Evolutionary conservation across 176 grass and related monocot genomes (phyloP).

Genomic region (Saccharum spontaneum): DNA sequence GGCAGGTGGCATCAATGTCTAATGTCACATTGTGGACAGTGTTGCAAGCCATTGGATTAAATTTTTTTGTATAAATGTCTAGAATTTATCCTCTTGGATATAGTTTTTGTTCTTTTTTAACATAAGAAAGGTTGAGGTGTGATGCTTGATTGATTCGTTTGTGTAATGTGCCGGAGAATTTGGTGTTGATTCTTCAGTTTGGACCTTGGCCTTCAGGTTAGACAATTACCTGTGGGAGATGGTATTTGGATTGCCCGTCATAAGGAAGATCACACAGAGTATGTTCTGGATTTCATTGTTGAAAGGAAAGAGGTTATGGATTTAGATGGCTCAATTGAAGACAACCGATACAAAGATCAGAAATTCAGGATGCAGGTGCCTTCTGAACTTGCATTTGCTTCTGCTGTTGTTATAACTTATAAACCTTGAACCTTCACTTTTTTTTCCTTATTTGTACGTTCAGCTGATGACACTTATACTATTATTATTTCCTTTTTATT

Average conservation of each 20-base stretch:
- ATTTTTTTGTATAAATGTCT: background rate
- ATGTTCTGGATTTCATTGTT: conserved; percentile 93
- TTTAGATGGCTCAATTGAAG: conserved; percentile 67
- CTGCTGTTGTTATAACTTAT: background rate
- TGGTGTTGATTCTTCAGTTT: conserved; percentile 33
- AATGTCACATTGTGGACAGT: background rate
- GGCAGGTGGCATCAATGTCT: background rate
- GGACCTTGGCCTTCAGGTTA: conserved; percentile 50
- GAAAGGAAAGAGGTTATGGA: conserved; percentile 86
- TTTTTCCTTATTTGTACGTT: background rate
- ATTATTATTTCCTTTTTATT: background rate
- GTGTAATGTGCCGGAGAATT: conserved; percentile 6
- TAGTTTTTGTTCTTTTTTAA: background rate
- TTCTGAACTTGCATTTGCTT: conserved; percentile 23
- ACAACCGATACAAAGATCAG: conserved; percentile 92
- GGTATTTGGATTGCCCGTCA: conserved; percentile 76
- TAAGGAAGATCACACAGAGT: conserved; percentile 57
- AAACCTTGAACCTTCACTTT: conserved; percentile 1
- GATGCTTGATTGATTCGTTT: conserved; percentile 26
- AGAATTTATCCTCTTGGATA: background rate
- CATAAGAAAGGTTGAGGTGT: background rate
- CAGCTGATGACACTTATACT: background rate
- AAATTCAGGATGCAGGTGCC: conserved; percentile 84
- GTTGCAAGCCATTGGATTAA: background rate
- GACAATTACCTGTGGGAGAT: conserved; percentile 81